Evolutionary conservation across 441 rosid species (phyloP).

Genomic region (Dalechampia spathulata): DNA sequence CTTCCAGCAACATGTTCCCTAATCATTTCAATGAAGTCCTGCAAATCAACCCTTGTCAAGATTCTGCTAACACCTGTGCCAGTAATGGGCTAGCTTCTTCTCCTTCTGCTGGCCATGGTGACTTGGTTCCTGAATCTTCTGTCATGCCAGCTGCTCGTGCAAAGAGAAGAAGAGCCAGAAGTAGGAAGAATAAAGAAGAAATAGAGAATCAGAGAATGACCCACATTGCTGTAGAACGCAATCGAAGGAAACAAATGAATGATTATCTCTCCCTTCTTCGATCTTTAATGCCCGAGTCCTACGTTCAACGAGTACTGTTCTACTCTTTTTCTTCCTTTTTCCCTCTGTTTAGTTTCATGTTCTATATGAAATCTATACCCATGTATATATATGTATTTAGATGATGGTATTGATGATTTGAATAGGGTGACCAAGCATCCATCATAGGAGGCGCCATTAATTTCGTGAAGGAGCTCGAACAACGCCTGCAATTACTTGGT

Average conservation of each 20-base stretch:
- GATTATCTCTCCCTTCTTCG: constrained; percentile 71
- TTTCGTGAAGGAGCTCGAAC: constrained; percentile 83
- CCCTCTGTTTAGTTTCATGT: too few species aligned
- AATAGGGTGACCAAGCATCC: constrained; percentile 87
- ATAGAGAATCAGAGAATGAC: constrained; percentile 85
- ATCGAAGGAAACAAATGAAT: constrained; percentile 86
- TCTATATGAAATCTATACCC: too few species aligned
- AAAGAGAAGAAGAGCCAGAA: constrained; percentile 60
- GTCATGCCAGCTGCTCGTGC: constrained; percentile 26
- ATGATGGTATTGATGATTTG: background rate
- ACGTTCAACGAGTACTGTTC: constrained; percentile 28
- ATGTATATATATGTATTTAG: too few species aligned
- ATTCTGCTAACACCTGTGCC: constrained; percentile 1
- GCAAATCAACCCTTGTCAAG: constrained; percentile 20
- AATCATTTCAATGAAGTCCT: constrained; percentile 20
- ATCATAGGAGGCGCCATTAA: constrained; percentile 81
- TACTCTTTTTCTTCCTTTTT: background rate
- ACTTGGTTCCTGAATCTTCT: constrained; percentile 2
- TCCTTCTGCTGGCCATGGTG: background rate
- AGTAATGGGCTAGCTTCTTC: background rate
- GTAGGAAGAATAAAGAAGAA: constrained; percentile 68
- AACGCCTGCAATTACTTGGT: constrained; percentile 37
- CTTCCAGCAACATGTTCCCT: constrained; percentile 17
- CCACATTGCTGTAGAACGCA: constrained; percentile 96
- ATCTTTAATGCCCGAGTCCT: constrained; percentile 80